A percentile compares a stretch with the other conserved stretches of the same genome.
Conservation (phyloP, 768 basidiomycete species). For the Lactarius indigo region DNA sequence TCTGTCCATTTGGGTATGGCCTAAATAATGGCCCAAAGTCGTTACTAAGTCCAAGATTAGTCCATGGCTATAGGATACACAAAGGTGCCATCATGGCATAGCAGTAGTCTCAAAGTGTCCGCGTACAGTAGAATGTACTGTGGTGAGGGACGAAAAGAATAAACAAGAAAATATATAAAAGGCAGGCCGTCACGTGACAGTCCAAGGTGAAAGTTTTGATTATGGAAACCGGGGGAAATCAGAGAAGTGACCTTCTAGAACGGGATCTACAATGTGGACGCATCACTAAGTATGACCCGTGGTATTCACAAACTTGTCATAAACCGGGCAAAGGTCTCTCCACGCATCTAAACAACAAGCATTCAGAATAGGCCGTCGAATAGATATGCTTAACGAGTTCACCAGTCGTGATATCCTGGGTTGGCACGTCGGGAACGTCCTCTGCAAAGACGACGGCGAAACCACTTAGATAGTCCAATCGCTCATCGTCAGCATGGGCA, state of each 20-base stretch:
- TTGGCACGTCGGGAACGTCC: constrained; percentile 3
- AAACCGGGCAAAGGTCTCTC: background rate
- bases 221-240: background rate
- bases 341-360: background rate
- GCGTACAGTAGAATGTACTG: too few species aligned
- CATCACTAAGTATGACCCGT: background rate
- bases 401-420: background rate
- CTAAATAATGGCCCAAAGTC: too few species aligned
- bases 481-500: background rate
- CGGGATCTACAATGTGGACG: background rate
- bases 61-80: too few species aligned
- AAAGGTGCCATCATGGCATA: too few species aligned
- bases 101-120: too few species aligned
- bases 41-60: too few species aligned
- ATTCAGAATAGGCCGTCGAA: background rate
- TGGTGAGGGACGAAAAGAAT: too few species aligned
- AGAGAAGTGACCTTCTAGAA: too few species aligned
- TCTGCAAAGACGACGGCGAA: constrained; percentile 21
- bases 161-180: too few species aligned
- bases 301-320: background rate
- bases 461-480: background rate
- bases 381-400: background rate
- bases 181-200: background rate
- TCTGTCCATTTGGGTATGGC: too few species aligned
- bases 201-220: background rate